Conservation (phyloP, 768 basidiomycete genomes). For the Tylopilus intermedius region DNA sequence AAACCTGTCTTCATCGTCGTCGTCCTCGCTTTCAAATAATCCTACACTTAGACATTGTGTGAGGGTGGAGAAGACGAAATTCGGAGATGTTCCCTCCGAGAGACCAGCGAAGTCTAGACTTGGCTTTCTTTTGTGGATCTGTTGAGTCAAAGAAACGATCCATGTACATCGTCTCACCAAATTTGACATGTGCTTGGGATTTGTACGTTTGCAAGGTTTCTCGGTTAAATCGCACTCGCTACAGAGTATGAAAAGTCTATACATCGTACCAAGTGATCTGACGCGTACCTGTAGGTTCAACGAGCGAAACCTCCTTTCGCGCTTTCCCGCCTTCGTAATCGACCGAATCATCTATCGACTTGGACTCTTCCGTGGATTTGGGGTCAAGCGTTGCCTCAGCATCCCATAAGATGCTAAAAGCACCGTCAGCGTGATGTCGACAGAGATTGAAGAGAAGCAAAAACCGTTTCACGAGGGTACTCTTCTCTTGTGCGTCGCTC, state of each 20-base stretch:
- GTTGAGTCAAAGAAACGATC: conserved; percentile 86
- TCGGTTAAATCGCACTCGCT: conserved; percentile 94
- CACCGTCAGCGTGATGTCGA: conserved; percentile 2
- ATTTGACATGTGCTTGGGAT: conserved; percentile 92
- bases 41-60: background rate
- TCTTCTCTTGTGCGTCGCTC: conserved; percentile 45
- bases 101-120: conserved; percentile 61
- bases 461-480: conserved; percentile 83
- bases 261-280: background rate
- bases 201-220: conserved; percentile 90
- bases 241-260: conserved; percentile 7
- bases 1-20: background rate
- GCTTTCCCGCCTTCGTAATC: conserved; percentile 86
- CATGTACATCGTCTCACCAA: conserved; percentile 80
- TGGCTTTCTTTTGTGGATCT: conserved; percentile 63
- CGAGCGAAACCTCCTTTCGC: conserved; percentile 79
- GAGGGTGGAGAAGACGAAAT: conserved; percentile 56
- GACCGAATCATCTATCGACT: conserved; percentile 83
- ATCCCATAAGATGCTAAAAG: conserved; percentile 71
- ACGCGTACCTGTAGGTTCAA: conserved; percentile 78
- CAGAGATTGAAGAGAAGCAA: background rate
- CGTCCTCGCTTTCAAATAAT: background rate
- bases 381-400: conserved; percentile 57
- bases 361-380: conserved; percentile 45
- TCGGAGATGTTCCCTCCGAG: conserved; percentile 65